Evolutionary conservation across 495 filamentous ascomycete genomes (phyloP), one percentile per base, ranked within the genome.

Genomic region (Cercophora newfieldiana): DNA sequence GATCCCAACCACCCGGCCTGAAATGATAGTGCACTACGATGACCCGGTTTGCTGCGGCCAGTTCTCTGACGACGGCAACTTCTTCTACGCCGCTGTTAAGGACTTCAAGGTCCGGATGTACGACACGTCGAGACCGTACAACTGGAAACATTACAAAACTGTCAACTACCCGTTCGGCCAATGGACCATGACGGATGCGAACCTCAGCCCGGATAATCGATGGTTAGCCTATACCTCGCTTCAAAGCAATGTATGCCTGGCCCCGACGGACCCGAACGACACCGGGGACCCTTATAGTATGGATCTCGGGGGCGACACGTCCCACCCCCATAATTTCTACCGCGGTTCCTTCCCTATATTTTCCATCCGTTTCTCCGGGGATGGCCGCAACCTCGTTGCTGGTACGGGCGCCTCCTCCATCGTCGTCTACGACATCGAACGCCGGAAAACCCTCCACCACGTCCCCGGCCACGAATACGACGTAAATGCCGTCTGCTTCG

Each of bases 401-500:
- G 95, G 95, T 14, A 96, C 94, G 2, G 87, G 85, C 29, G 85
- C 90, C 68, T 79, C 86, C 19, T 89, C 89, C 0, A 91, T 98
- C 28, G 88, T 95, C 54, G 91, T 97, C n/a, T 97, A 96, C 71
- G 95, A 99, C 71, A 88, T 99, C 49, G 94, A 97, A 73, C 87
- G 88, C 0, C 85, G 88, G 30, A 81, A 84, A 51, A 82, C 90
- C 1, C 82, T 96, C 26, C 86, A 97, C 49, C 86, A 86, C 62
- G 88, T 98, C 19, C 79, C 78, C 26, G 92, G 91, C 1, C 95
- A 99, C 71, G 76, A 85, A 12, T 86, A 95, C 67, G 94, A 99
- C 75, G 95, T 99, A 26, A 99, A 99, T 75, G 95, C 95, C 22
- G 95, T 99, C 1, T 97, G 94, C 75, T 98, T 94, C 72, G 95